Conservation (phyloP, 306 rosid genomes). For the Vigna unguiculata region DNA sequence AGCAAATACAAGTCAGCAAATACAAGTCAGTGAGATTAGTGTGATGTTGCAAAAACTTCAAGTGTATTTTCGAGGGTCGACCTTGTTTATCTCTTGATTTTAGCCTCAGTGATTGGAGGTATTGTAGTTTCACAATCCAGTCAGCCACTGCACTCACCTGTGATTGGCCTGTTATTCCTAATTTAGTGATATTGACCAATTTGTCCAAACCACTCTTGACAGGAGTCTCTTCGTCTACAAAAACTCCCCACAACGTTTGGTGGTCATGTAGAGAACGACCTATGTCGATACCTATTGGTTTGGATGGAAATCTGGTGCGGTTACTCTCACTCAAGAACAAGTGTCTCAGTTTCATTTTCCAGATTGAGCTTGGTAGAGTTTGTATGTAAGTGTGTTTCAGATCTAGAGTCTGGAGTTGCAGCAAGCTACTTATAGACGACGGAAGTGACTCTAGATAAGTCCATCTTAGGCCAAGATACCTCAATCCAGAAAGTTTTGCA, state of each 20-base stretch:
- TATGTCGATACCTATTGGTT: neutral
- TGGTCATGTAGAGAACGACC: constrained; percentile 35
- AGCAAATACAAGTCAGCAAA: constrained; percentile 37
- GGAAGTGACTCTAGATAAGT: constrained; percentile 51
- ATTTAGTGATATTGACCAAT: constrained; percentile 41
- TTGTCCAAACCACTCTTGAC: constrained; percentile 41
- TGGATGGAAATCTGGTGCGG: constrained; percentile 33
- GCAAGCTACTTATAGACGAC: constrained; percentile 40
- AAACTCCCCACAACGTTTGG: constrained; percentile 51
- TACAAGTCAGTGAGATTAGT: constrained; percentile 28
- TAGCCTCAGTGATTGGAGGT: constrained; percentile 43
- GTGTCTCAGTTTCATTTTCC: constrained; percentile 53
- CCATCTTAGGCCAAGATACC: constrained; percentile 57
- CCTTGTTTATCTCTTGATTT: constrained; percentile 44
- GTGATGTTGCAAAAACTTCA: constrained; percentile 20
- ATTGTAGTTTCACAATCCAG: constrained; percentile 30
- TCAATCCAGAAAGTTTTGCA: constrained; percentile 40
- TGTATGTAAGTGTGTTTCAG: constrained; percentile 51
- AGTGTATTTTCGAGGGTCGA: constrained; percentile 20
- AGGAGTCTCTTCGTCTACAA: constrained; percentile 45
- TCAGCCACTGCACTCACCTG: constrained; percentile 30
- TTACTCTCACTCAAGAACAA: constrained; percentile 44
- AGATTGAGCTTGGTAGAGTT: constrained; percentile 44
- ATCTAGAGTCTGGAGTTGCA: constrained; percentile 52
- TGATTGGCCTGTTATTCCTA: constrained; percentile 52